Conservation (phyloP, 1,139 yeast species). For the Suhomyces choctaworum region DNA sequence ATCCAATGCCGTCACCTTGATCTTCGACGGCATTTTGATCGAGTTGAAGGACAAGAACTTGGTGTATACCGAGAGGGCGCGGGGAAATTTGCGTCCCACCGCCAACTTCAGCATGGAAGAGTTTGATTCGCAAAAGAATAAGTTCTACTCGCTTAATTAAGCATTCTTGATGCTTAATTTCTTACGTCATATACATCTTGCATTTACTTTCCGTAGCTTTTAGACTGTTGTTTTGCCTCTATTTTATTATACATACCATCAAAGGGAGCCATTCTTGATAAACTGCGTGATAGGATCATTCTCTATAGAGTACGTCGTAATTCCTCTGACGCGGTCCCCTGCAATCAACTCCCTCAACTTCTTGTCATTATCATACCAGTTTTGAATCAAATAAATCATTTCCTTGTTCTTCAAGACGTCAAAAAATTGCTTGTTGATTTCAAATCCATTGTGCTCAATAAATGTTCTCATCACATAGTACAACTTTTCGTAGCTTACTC, state of each 20-base stretch:
- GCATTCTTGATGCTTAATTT: no score
- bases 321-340: slow-evolving; percentile 35
- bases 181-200: no score
- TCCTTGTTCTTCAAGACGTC: slow-evolving; percentile 44
- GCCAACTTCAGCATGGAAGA: slow-evolving; percentile 36
- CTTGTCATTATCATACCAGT: slow-evolving; percentile 67
- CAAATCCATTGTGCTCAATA: slow-evolving; percentile 62
- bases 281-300: slow-evolving; percentile 49
- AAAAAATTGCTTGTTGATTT: slow-evolving; percentile 47
- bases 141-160: slow-evolving; percentile 49
- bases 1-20: slow-evolving; percentile 59
- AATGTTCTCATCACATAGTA: slow-evolving; percentile 68
- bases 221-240: no score
- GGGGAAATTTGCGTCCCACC: slow-evolving; percentile 26
- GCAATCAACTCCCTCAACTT: slow-evolving; percentile 56
- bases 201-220: no score
- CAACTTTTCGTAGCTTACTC: slow-evolving; percentile 68
- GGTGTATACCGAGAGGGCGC: slow-evolving; percentile 17
- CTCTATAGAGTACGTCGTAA: slow-evolving; percentile 41
- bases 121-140: slow-evolving; percentile 49
- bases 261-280: slow-evolving; percentile 23
- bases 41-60: slow-evolving; percentile 35
- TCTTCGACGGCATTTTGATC: slow-evolving; percentile 70
- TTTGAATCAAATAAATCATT: slow-evolving; percentile 60
- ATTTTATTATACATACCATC: slow-evolving; percentile 3